A percentile compares a stretch with the other conserved stretches of the same genome.
These are phyloP conservation scores for Dionaea muscipula DNA, from an alignment of 179 eudicot species.

Conservation along the genomic window DNA sequence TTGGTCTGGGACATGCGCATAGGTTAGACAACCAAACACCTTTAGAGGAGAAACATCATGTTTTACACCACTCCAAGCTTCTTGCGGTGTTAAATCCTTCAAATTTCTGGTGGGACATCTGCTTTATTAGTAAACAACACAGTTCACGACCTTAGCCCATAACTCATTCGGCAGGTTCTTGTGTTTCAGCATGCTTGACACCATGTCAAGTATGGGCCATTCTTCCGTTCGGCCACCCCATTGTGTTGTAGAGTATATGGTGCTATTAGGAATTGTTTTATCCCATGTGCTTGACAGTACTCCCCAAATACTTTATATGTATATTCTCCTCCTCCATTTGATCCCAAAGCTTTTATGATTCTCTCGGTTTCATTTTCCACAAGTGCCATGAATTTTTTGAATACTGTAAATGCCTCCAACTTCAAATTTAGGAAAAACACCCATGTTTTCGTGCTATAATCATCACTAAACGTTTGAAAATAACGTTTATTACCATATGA, in stretches of 20 bases:
- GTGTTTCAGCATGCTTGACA: neutral
- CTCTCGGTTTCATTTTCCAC: neutral
- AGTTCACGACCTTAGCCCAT: neutral
- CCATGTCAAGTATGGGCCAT: neutral
- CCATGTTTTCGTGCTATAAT: neutral
- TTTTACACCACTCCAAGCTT: neutral
- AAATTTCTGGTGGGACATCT: neutral
- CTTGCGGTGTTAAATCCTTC: neutral
- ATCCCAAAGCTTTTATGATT: neutral
- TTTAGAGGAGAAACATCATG: neutral
- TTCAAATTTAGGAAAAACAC: neutral
- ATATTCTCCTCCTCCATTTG: neutral
- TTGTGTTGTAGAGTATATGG: neutral
- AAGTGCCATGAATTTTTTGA: neutral
- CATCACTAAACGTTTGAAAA: neutral
- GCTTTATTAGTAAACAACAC: neutral
- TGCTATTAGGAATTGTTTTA: neutral
- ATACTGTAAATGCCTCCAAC: neutral
- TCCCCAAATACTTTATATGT: neutral
- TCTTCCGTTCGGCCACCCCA: neutral
- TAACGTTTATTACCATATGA: neutral
- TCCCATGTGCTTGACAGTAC: neutral
- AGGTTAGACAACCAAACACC: neutral
- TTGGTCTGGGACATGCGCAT: neutral
- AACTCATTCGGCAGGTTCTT: neutral